Base-by-base conservation (phyloP, 2,329 filamentous ascomycete species). In the Penicillium psychrosexuale region DNA sequence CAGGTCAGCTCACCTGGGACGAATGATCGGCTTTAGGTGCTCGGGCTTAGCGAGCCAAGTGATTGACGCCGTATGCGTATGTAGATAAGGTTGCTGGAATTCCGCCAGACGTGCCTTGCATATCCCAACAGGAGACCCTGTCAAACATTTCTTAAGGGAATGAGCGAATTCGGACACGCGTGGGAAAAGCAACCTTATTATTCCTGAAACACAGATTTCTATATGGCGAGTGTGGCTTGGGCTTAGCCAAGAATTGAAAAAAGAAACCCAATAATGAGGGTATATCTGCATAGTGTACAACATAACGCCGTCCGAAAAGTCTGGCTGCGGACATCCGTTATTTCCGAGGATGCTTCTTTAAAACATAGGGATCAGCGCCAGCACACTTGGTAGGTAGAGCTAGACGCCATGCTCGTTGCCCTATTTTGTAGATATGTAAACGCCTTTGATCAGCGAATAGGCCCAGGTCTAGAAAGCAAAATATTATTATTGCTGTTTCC, bases 51-150 rank as follows among this genome's bases (percentile, higher is more conserved):
- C 3, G 9, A 49, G 28, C 37, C 6, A 31, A 51, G 36, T 15
- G 59, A 62, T 61, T 58, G 58, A 53, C 61, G 48, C 17, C 27
- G 43, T 47, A 51, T 2, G 52, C 36, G 33, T 43, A 52, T 52
- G 54, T 36, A 58, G 55, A 62, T 65, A 60, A 66, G 57, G 59
- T 64, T 64, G 54, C 36, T 52, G 45, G 53, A 47, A 61, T 61
- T 60, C 57, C 53, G 19, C 58, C 55, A 55, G 47, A 17, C 37
- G 56, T 58, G 57, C 63, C 62, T 66, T 66, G 61, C 63, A 61
- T 64, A 51, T 53, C 33, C 40, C 37, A 53, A 45, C 51, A 44
- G 47, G 37, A 48, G 58, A 57, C 56, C 42, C 59, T 53, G 47
- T 55, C 52, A 54, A 61, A 56, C 56, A 64, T 65, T 56, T 24